These are phyloP conservation scores for Tubosaeta sp. DNA, from an alignment of 768 basidiomycete genomes.

Conservation along the genomic window DNA sequence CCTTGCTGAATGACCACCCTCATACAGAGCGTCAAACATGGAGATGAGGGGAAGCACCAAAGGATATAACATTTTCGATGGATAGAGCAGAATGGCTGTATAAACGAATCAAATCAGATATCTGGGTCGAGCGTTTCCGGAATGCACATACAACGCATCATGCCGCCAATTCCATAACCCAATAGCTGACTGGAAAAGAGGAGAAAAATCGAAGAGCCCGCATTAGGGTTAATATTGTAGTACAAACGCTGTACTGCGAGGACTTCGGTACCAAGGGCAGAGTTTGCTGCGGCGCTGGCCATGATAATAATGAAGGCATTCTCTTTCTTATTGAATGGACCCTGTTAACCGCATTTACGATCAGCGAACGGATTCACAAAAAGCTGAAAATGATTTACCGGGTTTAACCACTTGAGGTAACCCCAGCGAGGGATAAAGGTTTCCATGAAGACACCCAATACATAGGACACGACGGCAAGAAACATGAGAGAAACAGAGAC, in stretches of 20 bases:
- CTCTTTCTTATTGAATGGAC: constrained; percentile 58
- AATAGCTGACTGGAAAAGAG: constrained; percentile 34
- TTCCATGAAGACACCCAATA: constrained; percentile 46
- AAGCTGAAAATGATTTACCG: constrained; percentile 22
- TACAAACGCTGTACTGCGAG: constrained; percentile 51
- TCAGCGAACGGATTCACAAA: not conserved
- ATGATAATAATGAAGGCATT: constrained; percentile 56
- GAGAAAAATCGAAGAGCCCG: constrained; percentile 43
- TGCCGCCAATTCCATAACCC: constrained; percentile 53
- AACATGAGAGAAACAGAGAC: constrained; percentile 52
- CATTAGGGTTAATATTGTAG: constrained; percentile 49
- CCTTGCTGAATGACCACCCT: constrained; percentile 33
- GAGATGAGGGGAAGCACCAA: constrained; percentile 22
- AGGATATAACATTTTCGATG: constrained; percentile 42
- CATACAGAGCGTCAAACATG: constrained; percentile 37
- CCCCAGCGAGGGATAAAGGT: constrained; percentile 42
- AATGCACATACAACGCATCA: constrained; percentile 40
- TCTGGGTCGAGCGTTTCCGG: not conserved
- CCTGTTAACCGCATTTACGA: constrained; percentile 26
- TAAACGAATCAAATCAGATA: not conserved
- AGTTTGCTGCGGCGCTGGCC: constrained; percentile 52
- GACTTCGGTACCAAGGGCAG: constrained; percentile 52
- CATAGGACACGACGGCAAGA: constrained; percentile 48
- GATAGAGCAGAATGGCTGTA: constrained; percentile 35
- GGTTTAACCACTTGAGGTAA: constrained; percentile 47